These are phyloP conservation scores for Malus hybrid DNA, from an alignment of 331 rosid species.

Conservation along the genomic window DNA sequence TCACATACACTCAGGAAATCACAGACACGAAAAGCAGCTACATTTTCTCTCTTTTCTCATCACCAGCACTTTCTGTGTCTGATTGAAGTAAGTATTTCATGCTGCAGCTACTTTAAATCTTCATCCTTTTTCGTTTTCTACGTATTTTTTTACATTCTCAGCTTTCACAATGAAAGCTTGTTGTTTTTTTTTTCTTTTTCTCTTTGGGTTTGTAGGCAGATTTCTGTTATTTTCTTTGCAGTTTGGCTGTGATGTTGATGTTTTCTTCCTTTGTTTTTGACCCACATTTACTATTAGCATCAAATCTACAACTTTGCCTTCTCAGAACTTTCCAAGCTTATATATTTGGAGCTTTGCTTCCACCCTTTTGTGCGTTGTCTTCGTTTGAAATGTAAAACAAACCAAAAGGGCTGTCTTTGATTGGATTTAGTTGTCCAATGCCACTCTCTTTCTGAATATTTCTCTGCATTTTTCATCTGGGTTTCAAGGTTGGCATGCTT, in stretches of 20 bases:
- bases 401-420: conserved; percentile 1
- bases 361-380: conserved; percentile 6
- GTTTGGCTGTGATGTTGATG: neutral
- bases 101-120: conserved; percentile 24
- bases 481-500: conserved; percentile 9
- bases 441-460: conserved; percentile 9
- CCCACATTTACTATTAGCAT: conserved; percentile 21
- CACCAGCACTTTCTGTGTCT: conserved; percentile 2
- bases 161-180: conserved; percentile 1
- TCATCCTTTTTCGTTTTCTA: neutral
- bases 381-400: conserved; percentile 5
- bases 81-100: conserved; percentile 4
- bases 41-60: conserved; percentile 3
- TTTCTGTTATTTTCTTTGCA: neutral
- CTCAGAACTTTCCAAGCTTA: conserved; percentile 7
- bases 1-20: neutral
- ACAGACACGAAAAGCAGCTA: neutral
- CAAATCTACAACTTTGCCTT: conserved; percentile 12
- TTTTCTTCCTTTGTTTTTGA: conserved; percentile 12
- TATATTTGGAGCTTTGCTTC: conserved; percentile 12
- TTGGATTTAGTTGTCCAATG: conserved; percentile 5
- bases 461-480: conserved; percentile 4
- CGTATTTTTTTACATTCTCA: neutral
- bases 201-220: neutral
- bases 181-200: neutral